Base-by-base conservation (phyloP, 2,329 filamentous ascomycete species). In the Aspergillus sp. region DNA sequence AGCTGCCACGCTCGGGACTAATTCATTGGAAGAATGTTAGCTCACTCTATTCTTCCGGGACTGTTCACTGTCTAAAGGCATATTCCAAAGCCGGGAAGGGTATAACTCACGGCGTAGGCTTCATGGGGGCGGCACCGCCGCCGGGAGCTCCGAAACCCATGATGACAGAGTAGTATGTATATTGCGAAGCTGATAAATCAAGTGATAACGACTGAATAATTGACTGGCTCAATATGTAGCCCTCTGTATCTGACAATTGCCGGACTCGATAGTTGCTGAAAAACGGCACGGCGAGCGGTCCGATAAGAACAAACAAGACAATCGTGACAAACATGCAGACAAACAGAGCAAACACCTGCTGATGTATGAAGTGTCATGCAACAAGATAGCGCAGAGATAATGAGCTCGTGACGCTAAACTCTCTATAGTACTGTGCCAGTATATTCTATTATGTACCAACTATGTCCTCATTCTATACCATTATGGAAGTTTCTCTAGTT, bases 1-100 rank as follows among this genome's bases (percentile, higher is more conserved):
- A 98, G 70, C 91, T 96, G 58, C 94, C 94, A 70, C 93, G 88
- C 75, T 97, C 90, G 5, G 94, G 94, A 59, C 91, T 95, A 59
- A 3, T 3, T 21, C 8, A 54, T 36, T 8, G 17, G 41, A 3
- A 6, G 48, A 62, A 44, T 65, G 58, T 58, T 44, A 59, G 44
- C 23, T 36, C 6, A 1, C 3, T 10, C 8, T 15, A 5, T 44
- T 21, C 6, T 11, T 44, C 11, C 15, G 11, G 10, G 7, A 47
- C n/a, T 27, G 6, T 21, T 13, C 17, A 10, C 17, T 38, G 50
- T n/a, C n/a, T 53, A 30, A 2, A 30, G 49, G 7, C 10, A 32
- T 27, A 36, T 19, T n/a, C 53, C 25, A 44, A 15, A 17, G 21
- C 23, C n/a, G 30, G 19, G 30, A 13, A 15, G 19, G 17, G 39